These are phyloP conservation scores for Pulveroboletus sp. DNA, from an alignment of 768 basidiomycete genomes.

Conservation along the genomic window DNA sequence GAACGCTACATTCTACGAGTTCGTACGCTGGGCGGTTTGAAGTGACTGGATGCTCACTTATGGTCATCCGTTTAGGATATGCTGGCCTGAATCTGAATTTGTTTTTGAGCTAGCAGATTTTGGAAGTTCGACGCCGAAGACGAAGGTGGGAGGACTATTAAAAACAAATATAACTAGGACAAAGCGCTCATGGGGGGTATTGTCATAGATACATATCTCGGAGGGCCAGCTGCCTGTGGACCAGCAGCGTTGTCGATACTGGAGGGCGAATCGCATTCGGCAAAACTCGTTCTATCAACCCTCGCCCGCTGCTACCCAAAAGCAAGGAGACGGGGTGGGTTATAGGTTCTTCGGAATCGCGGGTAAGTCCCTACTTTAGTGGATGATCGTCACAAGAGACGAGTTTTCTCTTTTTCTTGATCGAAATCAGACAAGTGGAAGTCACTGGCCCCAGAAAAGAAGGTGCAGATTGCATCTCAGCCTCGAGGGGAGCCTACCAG, in stretches of 20 bases:
- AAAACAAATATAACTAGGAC: background rate
- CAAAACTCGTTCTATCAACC: constrained; percentile 28
- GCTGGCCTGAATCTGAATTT: constrained; percentile 27
- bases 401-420: background rate
- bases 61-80: constrained; percentile 16
- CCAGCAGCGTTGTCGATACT: constrained; percentile 28
- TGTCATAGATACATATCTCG: constrained; percentile 19
- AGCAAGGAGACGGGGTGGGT: constrained; percentile 9
- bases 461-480: constrained; percentile 16
- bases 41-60: background rate
- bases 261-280: constrained; percentile 28
- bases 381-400: background rate
- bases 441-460: constrained; percentile 14
- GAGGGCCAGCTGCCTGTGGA: constrained; percentile 20
- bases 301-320: constrained; percentile 8
- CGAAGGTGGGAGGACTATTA: constrained; percentile 18
- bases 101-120: constrained; percentile 24
- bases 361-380: constrained; percentile 11
- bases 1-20: constrained; percentile 28
- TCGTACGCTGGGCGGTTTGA: background rate
- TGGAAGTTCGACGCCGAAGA: constrained; percentile 26
- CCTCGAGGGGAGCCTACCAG: constrained; percentile 4
- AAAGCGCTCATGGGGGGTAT: background rate
- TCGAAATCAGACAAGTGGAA: constrained; percentile 23
- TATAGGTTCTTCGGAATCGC: constrained; percentile 19